Evolutionary conservation across 306 rosid species (phyloP).

Genomic region (Cucurbita ficifolia): DNA sequence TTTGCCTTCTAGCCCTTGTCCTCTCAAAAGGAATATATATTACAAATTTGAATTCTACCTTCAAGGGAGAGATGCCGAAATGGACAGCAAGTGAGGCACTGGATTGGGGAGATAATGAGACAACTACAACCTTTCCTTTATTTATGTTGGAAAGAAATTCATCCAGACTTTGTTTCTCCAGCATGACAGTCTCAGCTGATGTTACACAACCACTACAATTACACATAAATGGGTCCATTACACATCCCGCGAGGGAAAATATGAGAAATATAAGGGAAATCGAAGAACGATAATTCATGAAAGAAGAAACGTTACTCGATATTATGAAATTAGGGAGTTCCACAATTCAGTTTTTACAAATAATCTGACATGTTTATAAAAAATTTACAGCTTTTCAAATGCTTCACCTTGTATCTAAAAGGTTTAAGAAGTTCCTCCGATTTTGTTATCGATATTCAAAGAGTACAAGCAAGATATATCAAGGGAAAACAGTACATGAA

Average conservation of each 20-base stretch:
- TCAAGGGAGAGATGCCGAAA: conserved; percentile 71
- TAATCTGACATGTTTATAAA: neutral
- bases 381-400: neutral
- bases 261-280: neutral
- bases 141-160: conserved; percentile 60
- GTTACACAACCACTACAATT: conserved; percentile 84
- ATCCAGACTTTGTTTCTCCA: conserved; percentile 94
- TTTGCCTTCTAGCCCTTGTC: neutral
- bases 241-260: neutral
- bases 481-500: neutral
- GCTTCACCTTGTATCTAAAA: neutral
- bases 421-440: neutral
- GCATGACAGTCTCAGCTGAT: conserved; percentile 87
- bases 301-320: neutral
- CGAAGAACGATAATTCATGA: neutral
- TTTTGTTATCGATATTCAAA: neutral
- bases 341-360: neutral
- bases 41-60: conserved; percentile 27
- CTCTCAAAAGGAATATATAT: neutral
- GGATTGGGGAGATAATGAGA: conserved; percentile 86
- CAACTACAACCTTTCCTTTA: conserved; percentile 53
- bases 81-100: conserved; percentile 84
- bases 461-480: neutral
- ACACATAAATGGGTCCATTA: conserved; percentile 8
- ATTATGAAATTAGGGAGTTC: neutral